A percentile compares a stretch with the other conserved stretches of the same genome.
Conservation (phyloP, 116 monocot species). For the Dioscorea cayenensis region DNA sequence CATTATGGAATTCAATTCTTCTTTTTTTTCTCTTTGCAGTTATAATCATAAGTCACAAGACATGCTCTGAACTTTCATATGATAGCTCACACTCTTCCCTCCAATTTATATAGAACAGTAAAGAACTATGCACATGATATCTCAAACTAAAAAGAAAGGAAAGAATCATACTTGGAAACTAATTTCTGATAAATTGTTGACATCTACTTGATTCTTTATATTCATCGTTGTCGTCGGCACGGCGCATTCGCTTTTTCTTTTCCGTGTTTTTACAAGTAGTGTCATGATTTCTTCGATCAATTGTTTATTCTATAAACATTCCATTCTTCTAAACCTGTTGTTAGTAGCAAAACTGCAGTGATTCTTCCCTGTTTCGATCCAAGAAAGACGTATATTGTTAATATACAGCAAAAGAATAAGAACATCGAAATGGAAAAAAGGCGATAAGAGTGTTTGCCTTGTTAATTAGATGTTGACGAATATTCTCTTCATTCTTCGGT, state of each 20-base stretch:
- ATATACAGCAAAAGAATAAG: neutral
- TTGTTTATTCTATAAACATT: neutral
- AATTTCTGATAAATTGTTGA: neutral
- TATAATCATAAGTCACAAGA: neutral
- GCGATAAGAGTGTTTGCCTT: neutral
- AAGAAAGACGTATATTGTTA: neutral
- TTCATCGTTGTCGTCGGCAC: neutral
- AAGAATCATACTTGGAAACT: neutral
- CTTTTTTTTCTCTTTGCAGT: neutral
- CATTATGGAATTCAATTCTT: too few relatives aligned
- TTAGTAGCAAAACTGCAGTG: neutral
- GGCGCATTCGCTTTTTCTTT: neutral
- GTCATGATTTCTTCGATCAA: neutral
- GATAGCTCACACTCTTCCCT: neutral
- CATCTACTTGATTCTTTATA: neutral
- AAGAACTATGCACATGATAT: conserved; percentile 2
- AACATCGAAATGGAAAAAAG: neutral
- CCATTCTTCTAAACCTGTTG: neutral
- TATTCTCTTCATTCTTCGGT: neutral
- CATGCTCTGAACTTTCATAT: neutral
- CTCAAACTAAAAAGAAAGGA: neutral
- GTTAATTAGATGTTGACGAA: neutral
- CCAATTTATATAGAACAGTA: neutral
- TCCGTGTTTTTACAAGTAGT: neutral
- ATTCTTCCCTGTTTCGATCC: neutral